Conservation (phyloP, 2,329 filamentous ascomycete genomes). For the Didymella sp. region DNA sequence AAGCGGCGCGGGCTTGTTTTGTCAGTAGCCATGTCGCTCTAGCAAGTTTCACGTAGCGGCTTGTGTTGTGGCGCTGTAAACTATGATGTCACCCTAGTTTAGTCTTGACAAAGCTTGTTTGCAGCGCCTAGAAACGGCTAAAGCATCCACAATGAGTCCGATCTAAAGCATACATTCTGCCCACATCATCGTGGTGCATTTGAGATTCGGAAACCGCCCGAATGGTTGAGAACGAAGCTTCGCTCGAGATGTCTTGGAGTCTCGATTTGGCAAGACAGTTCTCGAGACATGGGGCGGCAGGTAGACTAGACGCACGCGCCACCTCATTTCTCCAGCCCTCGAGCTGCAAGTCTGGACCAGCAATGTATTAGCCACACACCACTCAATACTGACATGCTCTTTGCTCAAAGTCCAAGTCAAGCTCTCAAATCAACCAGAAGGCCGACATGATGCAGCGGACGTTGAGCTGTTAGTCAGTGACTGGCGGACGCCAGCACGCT, state of each 20-base stretch:
- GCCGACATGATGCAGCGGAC: too few relatives aligned
- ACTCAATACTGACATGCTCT: not conserved
- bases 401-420: too few relatives aligned
- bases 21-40: conserved; percentile 2
- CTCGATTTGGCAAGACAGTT: not conserved
- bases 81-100: conserved; percentile 16
- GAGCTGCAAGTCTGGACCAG: not conserved
- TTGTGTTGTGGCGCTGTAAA: conserved; percentile 8
- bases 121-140: conserved; percentile 6
- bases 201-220: not conserved
- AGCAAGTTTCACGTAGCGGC: conserved; percentile 20
- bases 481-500: too few relatives aligned
- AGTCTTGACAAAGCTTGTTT: conserved; percentile 11
- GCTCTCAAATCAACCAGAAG: too few relatives aligned
- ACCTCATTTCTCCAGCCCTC: not conserved
- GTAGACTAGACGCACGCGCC: conserved; percentile 2
- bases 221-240: not conserved
- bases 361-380: not conserved
- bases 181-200: conserved; percentile 7
- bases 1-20: conserved; percentile 7
- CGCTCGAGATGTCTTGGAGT: not conserved
- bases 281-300: conserved; percentile 3
- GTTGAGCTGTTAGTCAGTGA: too few relatives aligned
- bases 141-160: conserved; percentile 5
- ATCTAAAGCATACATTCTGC: conserved; percentile 7